Percentiles rank a stretch among this genome's conserved stretches.
phyloP scores from a whole-genome alignment of 768 basidiomycete species.

The Rhizopogon vulgaris region DNA sequence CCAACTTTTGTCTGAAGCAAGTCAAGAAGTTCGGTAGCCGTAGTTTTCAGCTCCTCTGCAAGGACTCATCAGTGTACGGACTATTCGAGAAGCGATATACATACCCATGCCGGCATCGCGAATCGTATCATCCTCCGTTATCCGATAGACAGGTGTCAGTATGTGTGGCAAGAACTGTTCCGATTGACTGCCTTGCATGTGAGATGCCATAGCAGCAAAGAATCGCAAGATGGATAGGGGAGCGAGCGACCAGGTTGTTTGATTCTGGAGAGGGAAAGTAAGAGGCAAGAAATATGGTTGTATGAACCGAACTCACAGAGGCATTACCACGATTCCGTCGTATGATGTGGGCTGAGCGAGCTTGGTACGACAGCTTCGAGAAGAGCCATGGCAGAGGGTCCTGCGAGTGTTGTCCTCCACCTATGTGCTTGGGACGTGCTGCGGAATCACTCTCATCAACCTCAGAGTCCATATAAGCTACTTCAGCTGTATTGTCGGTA shows the following conservation, averaged over 20 bases:
- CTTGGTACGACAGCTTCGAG: constrained; percentile 87
- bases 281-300: neutral
- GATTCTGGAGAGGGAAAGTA: constrained; percentile 3
- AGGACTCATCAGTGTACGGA: neutral
- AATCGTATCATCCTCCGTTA: constrained; percentile 82
- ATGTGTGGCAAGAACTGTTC: constrained; percentile 79
- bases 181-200: constrained; percentile 53
- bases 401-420: neutral
- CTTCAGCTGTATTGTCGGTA: constrained; percentile 21
- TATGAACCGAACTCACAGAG: constrained; percentile 32
- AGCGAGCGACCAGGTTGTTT: constrained; percentile 83
- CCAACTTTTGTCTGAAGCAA: constrained; percentile 86
- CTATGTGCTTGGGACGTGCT: neutral
- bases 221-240: constrained; percentile 78
- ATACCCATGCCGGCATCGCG: constrained; percentile 74
- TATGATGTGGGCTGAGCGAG: constrained; percentile 67
- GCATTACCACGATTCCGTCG: constrained; percentile 49
- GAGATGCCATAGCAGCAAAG: constrained; percentile 87
- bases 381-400: constrained; percentile 88
- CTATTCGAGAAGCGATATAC: constrained; percentile 13
- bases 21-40: constrained; percentile 80
- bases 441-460: constrained; percentile 14
- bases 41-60: constrained; percentile 75
- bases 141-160: constrained; percentile 78
- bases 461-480: constrained; percentile 25